These are phyloP conservation scores for Myriosclerotinia scirpicola DNA, from an alignment of 2,329 filamentous ascomycete genomes.

Conservation along the genomic window DNA sequence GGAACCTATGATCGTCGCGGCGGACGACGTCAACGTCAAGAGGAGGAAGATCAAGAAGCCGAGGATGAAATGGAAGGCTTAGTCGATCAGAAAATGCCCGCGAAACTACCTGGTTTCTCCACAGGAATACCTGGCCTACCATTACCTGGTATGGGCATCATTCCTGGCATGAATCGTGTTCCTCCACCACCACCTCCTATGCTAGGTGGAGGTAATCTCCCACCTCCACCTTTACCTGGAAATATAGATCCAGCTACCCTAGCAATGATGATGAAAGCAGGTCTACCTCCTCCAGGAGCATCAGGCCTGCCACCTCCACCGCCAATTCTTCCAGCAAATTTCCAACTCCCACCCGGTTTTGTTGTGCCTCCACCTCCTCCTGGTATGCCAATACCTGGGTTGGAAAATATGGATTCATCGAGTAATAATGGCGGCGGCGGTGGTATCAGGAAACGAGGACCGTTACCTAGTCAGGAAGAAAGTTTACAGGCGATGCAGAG, in stretches of 20 bases:
- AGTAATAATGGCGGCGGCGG: conserved; percentile 40
- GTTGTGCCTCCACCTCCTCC: conserved; percentile 45
- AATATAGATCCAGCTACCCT: conserved; percentile 22
- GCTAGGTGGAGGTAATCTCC: conserved; percentile 22
- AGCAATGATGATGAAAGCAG: conserved; percentile 53
- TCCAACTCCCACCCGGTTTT: conserved; percentile 37
- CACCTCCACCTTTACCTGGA: conserved; percentile 20
- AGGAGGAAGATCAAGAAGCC: conserved; percentile 90
- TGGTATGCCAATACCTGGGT: conserved; percentile 37
- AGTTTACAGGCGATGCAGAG: conserved; percentile 76
- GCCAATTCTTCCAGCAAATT: conserved; percentile 48
- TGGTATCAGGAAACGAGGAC: conserved; percentile 59
- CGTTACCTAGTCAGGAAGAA: conserved; percentile 80
- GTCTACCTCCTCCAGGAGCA: conserved; percentile 57
- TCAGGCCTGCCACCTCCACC: conserved; percentile 43
- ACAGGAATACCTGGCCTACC: conserved; percentile 47
- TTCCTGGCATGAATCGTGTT: conserved; percentile 49
- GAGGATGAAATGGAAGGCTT: conserved; percentile 93
- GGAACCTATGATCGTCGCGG: conserved; percentile 90
- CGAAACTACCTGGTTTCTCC: conserved; percentile 61
- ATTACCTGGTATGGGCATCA: conserved; percentile 38
- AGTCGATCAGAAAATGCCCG: conserved; percentile 82
- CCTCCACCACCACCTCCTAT: conserved; percentile 43
- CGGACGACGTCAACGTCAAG: conserved; percentile 74
- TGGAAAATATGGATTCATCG: conserved; percentile 29